phyloP scores from a whole-genome alignment of 73 alveolate species.

The Stentor coeruleus region DNA sequence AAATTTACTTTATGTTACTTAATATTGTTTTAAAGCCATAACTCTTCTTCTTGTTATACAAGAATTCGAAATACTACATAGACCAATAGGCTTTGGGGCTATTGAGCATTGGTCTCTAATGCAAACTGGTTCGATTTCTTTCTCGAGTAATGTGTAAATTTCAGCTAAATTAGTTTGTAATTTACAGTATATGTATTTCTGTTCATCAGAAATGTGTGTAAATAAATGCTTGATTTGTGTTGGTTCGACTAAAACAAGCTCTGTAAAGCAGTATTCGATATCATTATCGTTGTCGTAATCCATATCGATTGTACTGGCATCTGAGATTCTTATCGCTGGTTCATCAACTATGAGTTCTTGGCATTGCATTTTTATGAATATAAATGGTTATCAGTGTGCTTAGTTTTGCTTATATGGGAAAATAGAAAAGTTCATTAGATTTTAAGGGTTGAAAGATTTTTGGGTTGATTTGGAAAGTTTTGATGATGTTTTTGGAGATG shows the following conservation, averaged over 20 bases:
- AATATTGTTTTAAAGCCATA: not conserved
- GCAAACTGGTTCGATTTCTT: not conserved
- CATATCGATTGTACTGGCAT: not conserved
- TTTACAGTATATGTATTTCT: not conserved
- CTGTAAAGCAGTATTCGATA: not conserved
- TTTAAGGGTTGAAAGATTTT: no score
- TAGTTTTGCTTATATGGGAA: no score
- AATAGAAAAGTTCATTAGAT: no score
- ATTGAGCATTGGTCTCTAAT: not conserved
- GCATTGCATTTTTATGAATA: no score
- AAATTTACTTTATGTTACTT: no score
- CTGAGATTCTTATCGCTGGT: not conserved
- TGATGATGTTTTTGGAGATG: no score
- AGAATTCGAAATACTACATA: not conserved
- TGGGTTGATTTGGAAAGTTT: no score
- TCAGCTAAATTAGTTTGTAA: not conserved
- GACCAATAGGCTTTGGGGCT: not conserved
- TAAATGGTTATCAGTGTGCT: no score
- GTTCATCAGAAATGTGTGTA: not conserved
- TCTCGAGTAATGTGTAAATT: not conserved
- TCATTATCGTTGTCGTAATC: not conserved
- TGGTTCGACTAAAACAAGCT: no score
- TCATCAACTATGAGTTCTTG: no score
- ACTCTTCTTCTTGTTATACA: not conserved
- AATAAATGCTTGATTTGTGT: not conserved